Evolutionary conservation across 768 basidiomycete species (phyloP).

Genomic region (Collybia nuda): DNA sequence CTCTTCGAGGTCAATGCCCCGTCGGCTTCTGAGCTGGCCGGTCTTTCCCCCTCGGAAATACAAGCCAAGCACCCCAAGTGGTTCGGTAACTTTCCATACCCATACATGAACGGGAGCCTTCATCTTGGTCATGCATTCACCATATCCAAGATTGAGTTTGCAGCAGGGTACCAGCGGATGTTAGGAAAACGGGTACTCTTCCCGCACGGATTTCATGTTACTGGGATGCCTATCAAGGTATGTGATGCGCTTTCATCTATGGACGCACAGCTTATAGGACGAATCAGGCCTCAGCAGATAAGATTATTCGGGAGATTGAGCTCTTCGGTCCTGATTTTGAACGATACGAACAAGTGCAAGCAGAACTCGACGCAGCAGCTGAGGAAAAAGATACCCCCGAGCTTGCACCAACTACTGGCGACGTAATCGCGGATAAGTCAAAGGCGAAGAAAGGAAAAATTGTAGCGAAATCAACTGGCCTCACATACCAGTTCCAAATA

Average conservation of each 20-base stretch:
- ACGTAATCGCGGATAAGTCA: constrained; percentile 49
- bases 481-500: constrained; percentile 98
- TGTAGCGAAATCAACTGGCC: constrained; percentile 87
- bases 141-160: constrained; percentile 97
- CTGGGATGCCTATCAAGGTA: constrained; percentile 99
- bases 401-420: constrained; percentile 32
- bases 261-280: neutral
- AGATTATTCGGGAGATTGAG: constrained; percentile 95
- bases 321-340: constrained; percentile 92
- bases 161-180: constrained; percentile 93
- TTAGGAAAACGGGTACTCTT: constrained; percentile 92
- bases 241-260: constrained; percentile 21
- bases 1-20: constrained; percentile 89
- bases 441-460: constrained; percentile 98
- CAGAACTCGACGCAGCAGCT: constrained; percentile 44
- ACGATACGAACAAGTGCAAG: constrained; percentile 50
- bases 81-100: constrained; percentile 95
- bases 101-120: constrained; percentile 98
- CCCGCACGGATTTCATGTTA: constrained; percentile 97
- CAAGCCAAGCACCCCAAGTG: constrained; percentile 87
- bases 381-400: constrained; percentile 39
- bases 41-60: constrained; percentile 65
- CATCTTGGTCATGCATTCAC: constrained; percentile 98
- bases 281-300: constrained; percentile 89
- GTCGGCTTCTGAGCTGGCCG: constrained; percentile 57